phyloP scores from a whole-genome alignment of 441 rosid species.

The Eruca vesicaria region DNA sequence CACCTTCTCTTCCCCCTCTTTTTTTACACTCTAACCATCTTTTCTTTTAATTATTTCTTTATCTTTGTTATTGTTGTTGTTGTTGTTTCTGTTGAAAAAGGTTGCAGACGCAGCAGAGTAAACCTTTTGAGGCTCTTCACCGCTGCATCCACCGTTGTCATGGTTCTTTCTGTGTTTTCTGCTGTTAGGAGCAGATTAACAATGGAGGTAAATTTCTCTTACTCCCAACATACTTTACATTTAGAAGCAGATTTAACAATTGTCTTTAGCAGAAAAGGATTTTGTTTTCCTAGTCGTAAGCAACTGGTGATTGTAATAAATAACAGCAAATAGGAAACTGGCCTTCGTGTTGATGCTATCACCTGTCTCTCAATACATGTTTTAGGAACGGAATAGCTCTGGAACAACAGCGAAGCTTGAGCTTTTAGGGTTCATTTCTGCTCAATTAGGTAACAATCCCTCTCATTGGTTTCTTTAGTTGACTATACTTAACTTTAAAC shows the following conservation, averaged over 20 bases:
- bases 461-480: not conserved
- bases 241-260: not conserved
- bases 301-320: not conserved
- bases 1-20: not conserved
- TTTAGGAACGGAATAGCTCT: constrained; percentile 35
- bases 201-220: constrained; percentile 40
- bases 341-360: constrained; percentile 13
- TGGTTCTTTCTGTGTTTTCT: constrained; percentile 39
- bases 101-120: constrained; percentile 59
- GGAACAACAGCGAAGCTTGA: constrained; percentile 45
- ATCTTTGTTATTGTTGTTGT: no score
- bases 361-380: not conserved
- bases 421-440: constrained; percentile 38
- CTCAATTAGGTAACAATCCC: constrained; percentile 47
- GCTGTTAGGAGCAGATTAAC: constrained; percentile 40
- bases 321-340: not conserved
- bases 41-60: constrained; percentile 34
- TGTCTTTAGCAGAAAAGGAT: not conserved
- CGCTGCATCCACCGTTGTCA: constrained; percentile 43
- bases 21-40: not conserved
- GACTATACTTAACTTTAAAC: not conserved
- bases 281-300: not conserved
- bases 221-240: not conserved
- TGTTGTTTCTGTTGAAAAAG: constrained; percentile 33
- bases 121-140: constrained; percentile 53